Conservation (phyloP, 1,284 basidiomycete genomes). For the Moniliophthora roreri region DNA sequence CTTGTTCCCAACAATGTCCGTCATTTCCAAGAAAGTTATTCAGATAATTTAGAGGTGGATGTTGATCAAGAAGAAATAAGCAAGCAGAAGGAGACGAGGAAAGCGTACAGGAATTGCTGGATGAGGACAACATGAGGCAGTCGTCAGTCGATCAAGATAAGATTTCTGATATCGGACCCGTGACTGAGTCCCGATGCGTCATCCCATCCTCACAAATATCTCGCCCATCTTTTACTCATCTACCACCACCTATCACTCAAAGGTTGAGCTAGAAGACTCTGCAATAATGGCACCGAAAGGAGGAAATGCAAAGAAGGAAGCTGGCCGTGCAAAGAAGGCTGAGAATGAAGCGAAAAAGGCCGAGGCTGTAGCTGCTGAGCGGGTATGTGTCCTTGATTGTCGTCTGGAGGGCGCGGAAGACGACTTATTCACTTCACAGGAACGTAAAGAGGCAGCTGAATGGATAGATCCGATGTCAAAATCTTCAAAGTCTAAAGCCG, state of each 20-base stretch:
- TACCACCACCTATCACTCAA: not conserved
- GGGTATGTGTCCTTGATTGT: constrained; percentile 37
- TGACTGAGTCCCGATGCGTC: not conserved
- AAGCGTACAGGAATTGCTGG: too few relatives aligned
- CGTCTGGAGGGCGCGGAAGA: constrained; percentile 6
- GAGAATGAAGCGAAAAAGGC: constrained; percentile 87
- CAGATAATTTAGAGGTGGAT: not conserved
- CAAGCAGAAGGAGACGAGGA: too few relatives aligned
- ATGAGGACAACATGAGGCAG: too few relatives aligned
- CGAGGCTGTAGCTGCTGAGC: constrained; percentile 55
- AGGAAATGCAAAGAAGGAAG: constrained; percentile 87
- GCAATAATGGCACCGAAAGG: constrained; percentile 78
- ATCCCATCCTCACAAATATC: too few relatives aligned
- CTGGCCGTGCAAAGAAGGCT: constrained; percentile 87
- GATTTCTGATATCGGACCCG: not conserved
- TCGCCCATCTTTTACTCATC: not conserved
- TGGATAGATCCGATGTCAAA: constrained; percentile 74
- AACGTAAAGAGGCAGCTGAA: constrained; percentile 72
- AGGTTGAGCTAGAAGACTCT: constrained; percentile 6
- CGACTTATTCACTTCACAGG: constrained; percentile 40
- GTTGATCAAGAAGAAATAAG: not conserved
- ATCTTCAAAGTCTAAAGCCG: constrained; percentile 64
- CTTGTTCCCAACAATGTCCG: not conserved
- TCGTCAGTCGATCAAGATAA: not conserved
- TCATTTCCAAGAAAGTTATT: not conserved